phyloP scores from a whole-genome alignment of 2,329 filamentous ascomycete genomes.

The Arthroderma sp. region DNA sequence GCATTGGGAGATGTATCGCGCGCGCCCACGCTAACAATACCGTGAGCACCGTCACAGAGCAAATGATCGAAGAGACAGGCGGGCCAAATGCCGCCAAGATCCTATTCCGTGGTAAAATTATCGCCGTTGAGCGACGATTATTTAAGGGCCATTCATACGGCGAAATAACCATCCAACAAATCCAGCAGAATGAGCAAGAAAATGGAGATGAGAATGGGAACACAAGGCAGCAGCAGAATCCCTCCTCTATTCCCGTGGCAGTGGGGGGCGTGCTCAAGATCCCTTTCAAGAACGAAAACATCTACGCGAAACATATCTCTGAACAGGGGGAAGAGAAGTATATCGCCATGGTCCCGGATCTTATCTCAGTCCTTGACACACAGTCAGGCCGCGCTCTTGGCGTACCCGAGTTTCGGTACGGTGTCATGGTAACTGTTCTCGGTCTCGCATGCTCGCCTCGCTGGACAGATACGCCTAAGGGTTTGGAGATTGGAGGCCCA shows the following conservation, averaged over 20 bases:
- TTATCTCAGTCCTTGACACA: slow-evolving; percentile 43
- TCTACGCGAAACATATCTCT: slow-evolving; percentile 38
- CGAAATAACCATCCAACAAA: slow-evolving; percentile 43
- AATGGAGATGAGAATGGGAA: slow-evolving; percentile 6
- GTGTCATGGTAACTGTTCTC: slow-evolving; percentile 39
- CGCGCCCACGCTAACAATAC: slow-evolving; percentile 37
- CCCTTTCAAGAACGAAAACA: slow-evolving; percentile 63
- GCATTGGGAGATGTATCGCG: slow-evolving; percentile 47
- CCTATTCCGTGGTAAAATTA: slow-evolving; percentile 52
- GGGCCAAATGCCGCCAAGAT: slow-evolving; percentile 41
- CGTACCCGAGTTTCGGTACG: slow-evolving; percentile 43
- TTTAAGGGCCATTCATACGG: slow-evolving; percentile 48
- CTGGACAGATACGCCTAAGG: slow-evolving; percentile 39
- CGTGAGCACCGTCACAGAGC: slow-evolving; percentile 42
- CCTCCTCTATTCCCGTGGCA: slow-evolving; percentile 10
- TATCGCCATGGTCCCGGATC: slow-evolving; percentile 42
- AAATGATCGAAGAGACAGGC: slow-evolving; percentile 46
- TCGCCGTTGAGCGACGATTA: slow-evolving; percentile 42
- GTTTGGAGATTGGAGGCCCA: slow-evolving; percentile 39
- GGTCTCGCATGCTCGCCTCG: slow-evolving; percentile 42
- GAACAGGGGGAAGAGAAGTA: slow-evolving; percentile 18
- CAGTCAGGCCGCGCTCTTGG: slow-evolving; percentile 45
- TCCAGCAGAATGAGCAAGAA: slow-evolving; percentile 26
- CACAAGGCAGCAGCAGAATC: slow-evolving; percentile 5
- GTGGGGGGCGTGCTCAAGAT: slow-evolving; percentile 26